Conservation (phyloP, 106 monocot genomes). For the Vanilla planifolia region DNA sequence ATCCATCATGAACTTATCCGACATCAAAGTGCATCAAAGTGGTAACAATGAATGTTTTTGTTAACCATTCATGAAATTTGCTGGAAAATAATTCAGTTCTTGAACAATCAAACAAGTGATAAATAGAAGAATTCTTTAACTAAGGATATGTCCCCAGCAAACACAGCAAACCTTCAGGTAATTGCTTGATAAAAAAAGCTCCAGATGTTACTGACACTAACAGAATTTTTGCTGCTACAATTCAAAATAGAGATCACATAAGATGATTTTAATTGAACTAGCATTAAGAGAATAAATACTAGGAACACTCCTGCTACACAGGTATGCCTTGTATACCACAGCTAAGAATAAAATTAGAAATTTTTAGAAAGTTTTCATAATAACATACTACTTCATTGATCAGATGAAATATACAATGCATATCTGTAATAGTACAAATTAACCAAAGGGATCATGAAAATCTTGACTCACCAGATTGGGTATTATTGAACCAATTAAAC, state of each 20-base stretch:
- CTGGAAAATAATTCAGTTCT: neutral
- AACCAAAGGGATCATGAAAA: neutral
- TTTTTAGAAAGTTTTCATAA: neutral
- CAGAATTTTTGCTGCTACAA: neutral
- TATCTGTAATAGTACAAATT: neutral
- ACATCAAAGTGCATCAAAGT: too few species aligned
- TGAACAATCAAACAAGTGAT: neutral
- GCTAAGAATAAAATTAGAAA: neutral
- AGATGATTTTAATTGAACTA: neutral
- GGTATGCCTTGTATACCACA: neutral
- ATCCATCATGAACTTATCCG: too few species aligned
- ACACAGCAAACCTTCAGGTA: neutral
- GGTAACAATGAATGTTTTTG: too few species aligned
- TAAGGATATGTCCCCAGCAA: neutral
- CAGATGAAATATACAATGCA: neutral
- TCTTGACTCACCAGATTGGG: slow-evolving; percentile 65
- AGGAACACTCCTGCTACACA: neutral
- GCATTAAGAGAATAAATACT: too few species aligned
- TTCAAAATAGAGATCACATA: neutral
- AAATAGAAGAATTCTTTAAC: neutral
- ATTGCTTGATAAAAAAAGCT: slow-evolving; percentile 1
- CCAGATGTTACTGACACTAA: neutral
- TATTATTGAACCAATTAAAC: slow-evolving; percentile 91
- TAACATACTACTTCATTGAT: neutral
- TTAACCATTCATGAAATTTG: neutral